A percentile compares a stretch with the other conserved stretches of the same genome.
Conservation (phyloP, 345 rosid species). For the Punica granatum region DNA sequence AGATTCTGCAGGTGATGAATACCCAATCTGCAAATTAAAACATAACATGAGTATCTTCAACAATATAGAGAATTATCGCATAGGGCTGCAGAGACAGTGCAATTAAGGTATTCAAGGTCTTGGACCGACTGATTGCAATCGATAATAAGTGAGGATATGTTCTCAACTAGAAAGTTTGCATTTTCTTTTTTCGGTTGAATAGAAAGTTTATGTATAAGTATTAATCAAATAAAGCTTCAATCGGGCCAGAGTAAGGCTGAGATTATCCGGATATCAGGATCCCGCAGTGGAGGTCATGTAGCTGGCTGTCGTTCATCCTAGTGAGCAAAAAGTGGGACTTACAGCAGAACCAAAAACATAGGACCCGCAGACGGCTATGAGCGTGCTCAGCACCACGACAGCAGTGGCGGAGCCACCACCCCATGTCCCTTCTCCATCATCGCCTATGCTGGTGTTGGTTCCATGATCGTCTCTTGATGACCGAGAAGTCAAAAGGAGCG, state of each 20-base stretch:
- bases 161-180: no score
- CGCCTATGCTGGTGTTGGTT: not conserved
- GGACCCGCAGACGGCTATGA: slow-evolving; percentile 11
- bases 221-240: no score
- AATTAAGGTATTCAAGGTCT: not conserved
- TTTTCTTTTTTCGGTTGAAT: no score
- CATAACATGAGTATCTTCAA: no score
- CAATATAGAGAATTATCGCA: not conserved
- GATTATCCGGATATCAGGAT: not conserved
- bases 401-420: slow-evolving; percentile 1
- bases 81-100: not conserved
- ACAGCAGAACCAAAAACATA: slow-evolving; percentile 9
- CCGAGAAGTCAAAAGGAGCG: not conserved
- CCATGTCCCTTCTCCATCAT: not conserved
- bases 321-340: not conserved
- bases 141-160: no score
- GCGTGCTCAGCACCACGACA: slow-evolving; percentile 7
- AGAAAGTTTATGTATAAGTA: no score
- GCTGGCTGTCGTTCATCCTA: not conserved
- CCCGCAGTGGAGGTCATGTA: not conserved
- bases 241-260: no score
- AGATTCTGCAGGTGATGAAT: slow-evolving; percentile 15
- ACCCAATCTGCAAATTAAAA: slow-evolving; percentile 9
- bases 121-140: no score
- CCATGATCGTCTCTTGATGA: not conserved